phyloP scores from a whole-genome alignment of 805 yeast species.

The Lachancea meyersii region DNA sequence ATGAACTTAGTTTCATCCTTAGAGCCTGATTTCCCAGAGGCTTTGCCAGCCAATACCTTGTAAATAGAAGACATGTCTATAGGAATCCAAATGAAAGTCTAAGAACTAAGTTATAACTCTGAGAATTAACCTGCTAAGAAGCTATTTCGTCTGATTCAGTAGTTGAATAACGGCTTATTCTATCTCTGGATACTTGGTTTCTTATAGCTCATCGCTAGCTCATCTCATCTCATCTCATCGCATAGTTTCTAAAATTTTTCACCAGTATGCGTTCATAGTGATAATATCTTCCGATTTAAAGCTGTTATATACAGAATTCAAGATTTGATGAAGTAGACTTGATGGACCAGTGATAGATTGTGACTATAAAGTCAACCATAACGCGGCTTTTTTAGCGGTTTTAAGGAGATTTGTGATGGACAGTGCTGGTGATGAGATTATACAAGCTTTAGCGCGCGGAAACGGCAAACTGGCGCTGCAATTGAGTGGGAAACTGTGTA shows the following conservation, averaged over 20 bases:
- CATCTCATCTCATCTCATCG: constrained; percentile 4
- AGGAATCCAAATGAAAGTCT: not conserved
- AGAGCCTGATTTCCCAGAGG: constrained; percentile 19
- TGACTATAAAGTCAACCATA: too few relatives aligned
- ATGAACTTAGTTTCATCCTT: constrained; percentile 47
- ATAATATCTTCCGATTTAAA: not conserved
- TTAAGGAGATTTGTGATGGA: not conserved
- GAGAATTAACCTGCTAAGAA: too few relatives aligned
- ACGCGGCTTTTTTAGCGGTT: not conserved
- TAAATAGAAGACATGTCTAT: constrained; percentile 60
- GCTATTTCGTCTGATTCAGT: too few relatives aligned
- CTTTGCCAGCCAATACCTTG: constrained; percentile 57
- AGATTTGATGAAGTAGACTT: too few relatives aligned
- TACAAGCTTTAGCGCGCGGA: not conserved
- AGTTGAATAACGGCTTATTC: too few relatives aligned
- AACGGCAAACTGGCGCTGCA: constrained; percentile 8
- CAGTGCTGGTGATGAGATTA: constrained; percentile 2
- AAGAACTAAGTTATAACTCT: too few relatives aligned
- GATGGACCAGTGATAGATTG: too few relatives aligned
- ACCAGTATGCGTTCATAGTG: not conserved
- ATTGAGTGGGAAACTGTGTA: constrained; percentile 33
- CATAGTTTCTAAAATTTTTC: constrained; percentile 6
- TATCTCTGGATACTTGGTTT: too few relatives aligned
- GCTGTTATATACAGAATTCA: too few relatives aligned
- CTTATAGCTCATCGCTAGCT: constrained; percentile 3